Evolutionary conservation across 2,329 filamentous ascomycete genomes (phyloP).

Genomic region (Ceratocystis cubensis): DNA sequence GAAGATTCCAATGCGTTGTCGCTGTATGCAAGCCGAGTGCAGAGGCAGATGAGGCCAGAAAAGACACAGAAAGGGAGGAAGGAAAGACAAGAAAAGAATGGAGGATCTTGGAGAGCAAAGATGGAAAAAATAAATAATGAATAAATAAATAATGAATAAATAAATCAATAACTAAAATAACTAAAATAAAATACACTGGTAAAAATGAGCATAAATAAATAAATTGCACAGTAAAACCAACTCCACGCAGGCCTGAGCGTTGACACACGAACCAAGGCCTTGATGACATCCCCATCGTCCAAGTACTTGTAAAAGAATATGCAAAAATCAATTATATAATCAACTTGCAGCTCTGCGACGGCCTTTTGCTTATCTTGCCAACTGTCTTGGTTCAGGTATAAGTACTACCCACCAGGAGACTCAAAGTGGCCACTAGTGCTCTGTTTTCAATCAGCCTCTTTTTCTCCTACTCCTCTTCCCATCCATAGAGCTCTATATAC

Average conservation of each 20-base stretch:
- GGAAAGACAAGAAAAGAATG: too few species aligned
- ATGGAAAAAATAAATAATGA: neutral
- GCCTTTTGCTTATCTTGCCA: neutral
- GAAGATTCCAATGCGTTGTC: too few species aligned
- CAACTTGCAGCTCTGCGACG: neutral
- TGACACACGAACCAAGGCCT: conserved; percentile 9
- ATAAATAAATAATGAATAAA: neutral
- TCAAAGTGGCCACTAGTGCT: neutral
- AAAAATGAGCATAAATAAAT: neutral
- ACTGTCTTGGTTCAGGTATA: neutral
- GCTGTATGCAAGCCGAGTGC: too few species aligned
- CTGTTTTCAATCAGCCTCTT: too few species aligned
- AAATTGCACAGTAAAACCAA: neutral
- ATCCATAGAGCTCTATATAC: neutral
- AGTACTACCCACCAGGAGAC: neutral
- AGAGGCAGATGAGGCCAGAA: too few species aligned
- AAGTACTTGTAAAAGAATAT: neutral
- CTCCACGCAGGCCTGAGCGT: neutral
- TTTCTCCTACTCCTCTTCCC: too few species aligned
- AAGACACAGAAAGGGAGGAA: too few species aligned
- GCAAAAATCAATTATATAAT: neutral
- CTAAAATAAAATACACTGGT: neutral
- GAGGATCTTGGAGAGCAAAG: neutral
- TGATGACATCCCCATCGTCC: neutral
- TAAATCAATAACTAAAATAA: neutral